Base-by-base conservation (phyloP, 805 yeast genomes). In the Ogataea zsoltii region DNA sequence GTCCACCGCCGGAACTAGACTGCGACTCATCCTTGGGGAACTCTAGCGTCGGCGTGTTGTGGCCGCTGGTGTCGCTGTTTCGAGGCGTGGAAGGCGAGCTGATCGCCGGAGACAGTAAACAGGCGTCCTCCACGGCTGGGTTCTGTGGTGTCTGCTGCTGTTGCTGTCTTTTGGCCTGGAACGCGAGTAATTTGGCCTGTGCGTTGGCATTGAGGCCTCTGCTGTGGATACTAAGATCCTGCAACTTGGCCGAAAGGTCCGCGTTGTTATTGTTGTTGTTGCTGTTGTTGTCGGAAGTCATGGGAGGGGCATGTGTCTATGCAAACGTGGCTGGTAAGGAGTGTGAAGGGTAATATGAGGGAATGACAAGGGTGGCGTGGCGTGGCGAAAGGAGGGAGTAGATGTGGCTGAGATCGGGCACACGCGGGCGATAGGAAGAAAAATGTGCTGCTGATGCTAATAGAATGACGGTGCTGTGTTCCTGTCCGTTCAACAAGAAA, bases 181-280 rank as follows among this genome's bases (percentile, higher is more conserved):
- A 87, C 0, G 96, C 96, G 63, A 86, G 69, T 30, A 91, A 75
- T 51, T 94, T 74, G 1, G 96, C 97, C 64, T 90, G 97, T 33
- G 89, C 77, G 51, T 87, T 92, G 10, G 94, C 83, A 56, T 77
- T 82, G 41, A 84, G 70, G 12, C 69, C 65, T 28, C 72, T 61
- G 29, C 50, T 56, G 34, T 57, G 62, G 42, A 58, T 52, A 31
- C 56, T 54, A 18, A 57, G 42, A 35, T 58, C 63, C 21, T 54
- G 55, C 31, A 56, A 32, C 34, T 51, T 57, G 9, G 53, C 34
- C 12, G 48, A 31, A 14, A 47, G 31, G 15, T 54, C 57, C 41
- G 29, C 37, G 36, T 41, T 45, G 35, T 26, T 49, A 6, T 5
- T 21, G 43, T 26, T 49, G 11, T 5, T 21, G 43, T 33, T 41